Conservation (phyloP, 768 basidiomycete genomes). For the Termitomyces sp. region DNA sequence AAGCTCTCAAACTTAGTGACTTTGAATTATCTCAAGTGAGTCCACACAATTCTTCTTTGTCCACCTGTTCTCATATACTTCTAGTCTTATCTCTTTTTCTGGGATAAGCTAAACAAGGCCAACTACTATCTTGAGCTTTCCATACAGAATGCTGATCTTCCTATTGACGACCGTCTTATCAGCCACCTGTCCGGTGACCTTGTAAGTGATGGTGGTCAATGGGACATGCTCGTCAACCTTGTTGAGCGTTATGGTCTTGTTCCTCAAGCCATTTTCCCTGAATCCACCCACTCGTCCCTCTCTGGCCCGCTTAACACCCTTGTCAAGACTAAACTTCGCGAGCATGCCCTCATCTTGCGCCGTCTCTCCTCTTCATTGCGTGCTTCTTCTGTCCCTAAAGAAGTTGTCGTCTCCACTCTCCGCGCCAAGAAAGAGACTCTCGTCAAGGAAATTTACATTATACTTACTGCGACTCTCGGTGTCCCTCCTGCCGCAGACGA, state of each 20-base stretch:
- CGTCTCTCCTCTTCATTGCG: conserved; percentile 50
- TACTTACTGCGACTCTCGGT: conserved; percentile 83
- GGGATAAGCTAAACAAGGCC: conserved; percentile 91
- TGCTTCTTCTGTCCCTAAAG: conserved; percentile 38
- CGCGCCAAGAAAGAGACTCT: conserved; percentile 83
- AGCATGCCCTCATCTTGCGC: conserved; percentile 83
- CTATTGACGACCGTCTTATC: conserved; percentile 81
- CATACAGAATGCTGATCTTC: conserved; percentile 74
- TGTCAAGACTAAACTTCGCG: conserved; percentile 87
- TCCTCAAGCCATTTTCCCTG: conserved; percentile 78
- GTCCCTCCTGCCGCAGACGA: conserved; percentile 74
- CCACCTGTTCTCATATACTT: conserved; percentile 1
- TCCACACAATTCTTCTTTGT: neutral
- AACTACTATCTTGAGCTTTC: conserved; percentile 91
- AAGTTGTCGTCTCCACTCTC: conserved; percentile 46
- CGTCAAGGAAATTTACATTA: conserved; percentile 77
- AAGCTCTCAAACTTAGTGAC: conserved; percentile 78
- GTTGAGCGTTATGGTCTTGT: conserved; percentile 78
- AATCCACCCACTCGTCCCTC: conserved; percentile 77
- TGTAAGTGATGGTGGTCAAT: conserved; percentile 90
- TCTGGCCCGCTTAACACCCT: conserved; percentile 71
- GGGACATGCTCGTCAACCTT: conserved; percentile 79
- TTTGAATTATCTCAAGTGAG: conserved; percentile 87
- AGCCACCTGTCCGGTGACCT: conserved; percentile 70
- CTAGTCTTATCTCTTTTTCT: conserved; percentile 93